Percentiles rank a stretch among this genome's conserved stretches.
phyloP scores from a whole-genome alignment of 306 rosid genomes.

The Heteromeles arbutifolia region DNA sequence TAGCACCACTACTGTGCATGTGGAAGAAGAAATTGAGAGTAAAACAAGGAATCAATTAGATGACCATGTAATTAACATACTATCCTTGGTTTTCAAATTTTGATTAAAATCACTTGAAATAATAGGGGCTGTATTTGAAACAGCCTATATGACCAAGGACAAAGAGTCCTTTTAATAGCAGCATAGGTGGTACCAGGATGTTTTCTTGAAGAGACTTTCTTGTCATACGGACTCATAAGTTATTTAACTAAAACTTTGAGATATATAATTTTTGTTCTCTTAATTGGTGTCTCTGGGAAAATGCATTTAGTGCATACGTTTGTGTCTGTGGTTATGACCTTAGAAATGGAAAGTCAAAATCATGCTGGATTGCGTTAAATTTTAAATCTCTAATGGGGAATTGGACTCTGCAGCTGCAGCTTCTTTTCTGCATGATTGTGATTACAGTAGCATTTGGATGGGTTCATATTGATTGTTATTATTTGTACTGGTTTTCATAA shows the following conservation, averaged over 20 bases:
- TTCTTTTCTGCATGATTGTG: neutral
- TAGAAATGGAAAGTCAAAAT: neutral
- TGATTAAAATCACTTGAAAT: neutral
- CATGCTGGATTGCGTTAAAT: neutral
- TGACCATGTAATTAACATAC: neutral
- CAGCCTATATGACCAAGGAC: neutral
- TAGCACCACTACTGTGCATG: too few relatives aligned
- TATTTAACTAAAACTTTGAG: neutral
- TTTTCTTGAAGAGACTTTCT: neutral
- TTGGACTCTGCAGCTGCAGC: neutral
- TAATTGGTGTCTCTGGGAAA: neutral
- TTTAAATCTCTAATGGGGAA: neutral
- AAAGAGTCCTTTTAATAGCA: too few relatives aligned
- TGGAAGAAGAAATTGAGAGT: neutral
- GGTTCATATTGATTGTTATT: neutral
- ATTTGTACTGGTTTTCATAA: too few relatives aligned
- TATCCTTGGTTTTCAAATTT: too few relatives aligned
- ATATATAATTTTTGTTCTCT: neutral
- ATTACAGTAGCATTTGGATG: conserved; percentile 7
- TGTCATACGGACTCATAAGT: neutral
- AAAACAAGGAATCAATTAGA: neutral
- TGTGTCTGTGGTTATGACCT: neutral
- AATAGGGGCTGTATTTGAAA: neutral
- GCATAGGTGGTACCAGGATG: neutral
- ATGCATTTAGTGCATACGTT: neutral